Base-by-base conservation (phyloP, 2,329 filamentous ascomycete species). In the Blastomyces percursus region DNA sequence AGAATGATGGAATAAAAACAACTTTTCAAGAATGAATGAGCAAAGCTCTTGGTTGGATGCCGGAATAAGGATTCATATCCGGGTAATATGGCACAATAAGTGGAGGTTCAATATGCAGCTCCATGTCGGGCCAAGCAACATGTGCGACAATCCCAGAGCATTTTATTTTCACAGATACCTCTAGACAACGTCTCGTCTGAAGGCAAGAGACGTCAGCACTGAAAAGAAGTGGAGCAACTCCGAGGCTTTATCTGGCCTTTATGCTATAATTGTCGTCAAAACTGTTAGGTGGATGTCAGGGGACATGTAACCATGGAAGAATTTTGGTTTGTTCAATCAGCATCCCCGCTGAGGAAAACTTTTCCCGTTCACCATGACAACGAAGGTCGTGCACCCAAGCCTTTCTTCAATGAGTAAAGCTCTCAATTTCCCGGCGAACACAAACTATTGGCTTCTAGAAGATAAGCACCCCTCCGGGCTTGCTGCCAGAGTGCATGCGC, bases 391-490 rank as follows among this genome's bases (percentile, higher is more conserved):
- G 46, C 50, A 32, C 7, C 52, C 30, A 30, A 14, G 52, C 14
- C 40, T 32, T 60, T 35, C 44, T 51, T 60, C 48, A 50, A 52
- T 54, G 7, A 38, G n/a, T 12, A 42, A 52, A 35, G 59, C 19
- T 52, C 19, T 35, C 24, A 40, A 60, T 60, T 51, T 35, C 44
- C 51, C 21, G 48, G 35, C 38, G 44, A 46, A 24, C 55, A 3
- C 30, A 38, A 58, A 46, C 55, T 58, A 44, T 61, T 51, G 59
- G n/a, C 40, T 50, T 54, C 30, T 51, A 42, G 46, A 50, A 50
- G 11, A 38, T 38, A 21, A 55, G n/a, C 21, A 48, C 14, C 27
- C 11, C 46, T 12, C 21, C 7, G n/a, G n/a, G n/a, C n/a, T n/a
- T n/a, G n/a, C n/a, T n/a, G n/a, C n/a, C 30, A 38, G 24, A 14